Conservation (phyloP, 75 land plant species). For the Sequoia sempervirens region DNA sequence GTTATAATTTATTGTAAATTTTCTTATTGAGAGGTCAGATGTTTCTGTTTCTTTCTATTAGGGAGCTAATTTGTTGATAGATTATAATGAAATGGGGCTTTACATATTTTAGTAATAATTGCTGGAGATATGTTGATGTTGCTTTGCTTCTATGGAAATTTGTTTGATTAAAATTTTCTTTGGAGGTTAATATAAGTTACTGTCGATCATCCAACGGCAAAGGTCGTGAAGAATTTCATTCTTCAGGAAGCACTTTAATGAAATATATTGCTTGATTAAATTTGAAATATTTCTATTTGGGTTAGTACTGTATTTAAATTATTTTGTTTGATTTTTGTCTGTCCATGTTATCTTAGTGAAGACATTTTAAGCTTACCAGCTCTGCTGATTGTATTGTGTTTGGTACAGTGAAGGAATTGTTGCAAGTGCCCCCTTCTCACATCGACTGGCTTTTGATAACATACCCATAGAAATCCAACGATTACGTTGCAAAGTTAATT, state of each 20-base stretch:
- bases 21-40: background rate
- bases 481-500: slow-evolving; percentile 87
- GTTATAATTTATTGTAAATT: background rate
- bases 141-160: background rate
- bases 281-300: background rate
- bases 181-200: background rate
- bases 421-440: slow-evolving; percentile 92
- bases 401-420: slow-evolving; percentile 77
- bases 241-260: background rate
- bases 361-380: background rate
- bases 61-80: background rate
- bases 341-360: background rate
- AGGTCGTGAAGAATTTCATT: background rate
- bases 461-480: slow-evolving; percentile 70
- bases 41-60: background rate
- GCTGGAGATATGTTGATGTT: background rate
- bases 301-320: background rate
- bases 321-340: background rate
- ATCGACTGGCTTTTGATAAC: slow-evolving; percentile 80
- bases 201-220: background rate
- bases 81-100: background rate
- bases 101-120: background rate
- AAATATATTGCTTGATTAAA: background rate
- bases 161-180: background rate
- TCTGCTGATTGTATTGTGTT: background rate